These are phyloP conservation scores for Cryptococcus jaspeensis DNA, from an alignment of 1,284 basidiomycete genomes.

Conservation along the genomic window DNA sequence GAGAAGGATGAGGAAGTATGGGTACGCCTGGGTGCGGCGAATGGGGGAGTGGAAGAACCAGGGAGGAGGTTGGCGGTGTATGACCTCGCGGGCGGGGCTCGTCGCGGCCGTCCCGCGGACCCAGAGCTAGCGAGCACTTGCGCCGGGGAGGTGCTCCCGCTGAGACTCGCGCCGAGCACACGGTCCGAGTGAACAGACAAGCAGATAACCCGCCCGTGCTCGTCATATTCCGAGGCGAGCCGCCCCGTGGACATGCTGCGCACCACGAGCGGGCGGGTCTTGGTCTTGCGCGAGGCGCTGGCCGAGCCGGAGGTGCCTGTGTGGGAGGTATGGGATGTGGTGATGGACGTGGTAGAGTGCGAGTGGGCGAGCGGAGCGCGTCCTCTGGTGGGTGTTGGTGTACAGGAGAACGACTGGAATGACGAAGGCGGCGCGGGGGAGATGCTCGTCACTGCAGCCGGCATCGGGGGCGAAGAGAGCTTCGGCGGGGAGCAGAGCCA, in stretches of 20 bases:
- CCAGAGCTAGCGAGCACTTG: no score
- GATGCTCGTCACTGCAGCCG: neutral
- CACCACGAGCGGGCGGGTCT: conserved; percentile 13
- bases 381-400: no score
- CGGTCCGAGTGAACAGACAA: conserved; percentile 23
- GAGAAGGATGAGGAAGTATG: no score
- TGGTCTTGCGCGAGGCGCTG: neutral
- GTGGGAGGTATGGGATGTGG: neutral
- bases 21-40: no score
- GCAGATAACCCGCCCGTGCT: conserved; percentile 19
- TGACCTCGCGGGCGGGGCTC: no score
- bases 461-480: no score
- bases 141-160: no score
- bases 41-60: no score
- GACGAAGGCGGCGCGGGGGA: neutral
- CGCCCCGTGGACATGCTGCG: conserved; percentile 23
- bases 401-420: no score
- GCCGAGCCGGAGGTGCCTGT: neutral
- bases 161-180: neutral
- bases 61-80: no score
- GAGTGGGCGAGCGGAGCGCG: neutral
- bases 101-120: no score
- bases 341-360: neutral
- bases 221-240: conserved; percentile 19
- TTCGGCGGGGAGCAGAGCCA: conserved; percentile 1